Evolutionary conservation across 192 early-diverging fungal species (phyloP).

Genomic region (Coemansia sp.): DNA sequence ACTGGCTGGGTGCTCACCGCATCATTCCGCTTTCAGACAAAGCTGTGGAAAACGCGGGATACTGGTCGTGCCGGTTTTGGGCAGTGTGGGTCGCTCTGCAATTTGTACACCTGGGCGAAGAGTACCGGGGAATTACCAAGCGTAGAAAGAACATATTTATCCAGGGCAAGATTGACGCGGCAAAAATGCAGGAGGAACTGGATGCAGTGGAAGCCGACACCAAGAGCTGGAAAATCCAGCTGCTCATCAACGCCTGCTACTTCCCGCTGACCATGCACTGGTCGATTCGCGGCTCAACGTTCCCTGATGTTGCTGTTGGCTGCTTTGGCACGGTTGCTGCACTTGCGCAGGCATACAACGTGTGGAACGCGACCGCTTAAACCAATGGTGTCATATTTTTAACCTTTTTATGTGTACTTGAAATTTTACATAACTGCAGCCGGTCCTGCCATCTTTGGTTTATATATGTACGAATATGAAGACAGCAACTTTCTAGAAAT

Average conservation of each 20-base stretch:
- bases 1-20: slow-evolving; percentile 88
- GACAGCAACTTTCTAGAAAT: slow-evolving; percentile 18
- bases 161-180: slow-evolving; percentile 63
- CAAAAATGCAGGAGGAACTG: slow-evolving; percentile 67
- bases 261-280: slow-evolving; percentile 90
- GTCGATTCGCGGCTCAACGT: slow-evolving; percentile 79
- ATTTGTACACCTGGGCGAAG: slow-evolving; percentile 76
- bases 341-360: slow-evolving; percentile 73
- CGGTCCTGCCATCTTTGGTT: neutral
- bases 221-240: slow-evolving; percentile 67
- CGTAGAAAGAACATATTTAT: slow-evolving; percentile 53
- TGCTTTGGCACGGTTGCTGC: slow-evolving; percentile 93
- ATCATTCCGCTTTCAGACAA: slow-evolving; percentile 74
- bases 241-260: slow-evolving; percentile 89
- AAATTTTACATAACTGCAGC: neutral
- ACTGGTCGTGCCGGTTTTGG: slow-evolving; percentile 98
- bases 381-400: neutral
- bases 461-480: neutral
- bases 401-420: neutral
- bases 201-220: slow-evolving; percentile 58
- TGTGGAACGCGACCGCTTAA: slow-evolving; percentile 76
- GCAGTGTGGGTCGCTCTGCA: slow-evolving; percentile 88
- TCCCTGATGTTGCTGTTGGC: slow-evolving; percentile 92
- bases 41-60: slow-evolving; percentile 72
- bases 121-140: slow-evolving; percentile 60